These are phyloP conservation scores for Fusarium abutilonis DNA, from an alignment of 2,329 filamentous ascomycete species.

Conservation along the genomic window DNA sequence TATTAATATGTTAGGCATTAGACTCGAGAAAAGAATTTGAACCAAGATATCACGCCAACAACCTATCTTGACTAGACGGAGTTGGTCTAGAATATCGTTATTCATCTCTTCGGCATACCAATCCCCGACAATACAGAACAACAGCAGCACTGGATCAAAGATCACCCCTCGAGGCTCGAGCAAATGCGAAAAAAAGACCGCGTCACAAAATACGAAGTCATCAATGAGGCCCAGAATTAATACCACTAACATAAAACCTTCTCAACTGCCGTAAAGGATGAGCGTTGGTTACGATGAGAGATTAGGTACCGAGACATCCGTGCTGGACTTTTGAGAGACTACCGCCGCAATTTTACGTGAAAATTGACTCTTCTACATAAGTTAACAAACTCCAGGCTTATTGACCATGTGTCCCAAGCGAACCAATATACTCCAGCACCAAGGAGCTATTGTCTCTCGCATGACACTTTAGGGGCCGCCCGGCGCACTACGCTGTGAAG, in stretches of 20 bases:
- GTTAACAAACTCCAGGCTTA: neutral
- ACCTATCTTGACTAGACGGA: too few relatives aligned
- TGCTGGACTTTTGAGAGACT: neutral
- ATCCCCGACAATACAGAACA: too few relatives aligned
- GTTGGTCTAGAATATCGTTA: too few relatives aligned
- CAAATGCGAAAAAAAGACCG: neutral
- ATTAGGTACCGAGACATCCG: constrained; percentile 64
- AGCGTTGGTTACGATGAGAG: constrained; percentile 56
- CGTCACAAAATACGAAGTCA: neutral
- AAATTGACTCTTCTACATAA: neutral
- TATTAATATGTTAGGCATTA: too few relatives aligned
- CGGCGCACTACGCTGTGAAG: constrained; percentile 65
- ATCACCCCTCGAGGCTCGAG: neutral
- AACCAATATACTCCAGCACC: constrained; percentile 58
- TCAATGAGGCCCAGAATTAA: neutral
- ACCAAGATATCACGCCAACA: too few relatives aligned
- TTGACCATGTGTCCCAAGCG: constrained; percentile 33
- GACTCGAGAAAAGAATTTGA: too few relatives aligned
- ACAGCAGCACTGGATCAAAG: too few relatives aligned
- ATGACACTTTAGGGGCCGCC: constrained; percentile 70
- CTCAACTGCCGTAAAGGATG: constrained; percentile 62
- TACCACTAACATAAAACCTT: constrained; percentile 50
- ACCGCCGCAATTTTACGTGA: neutral
- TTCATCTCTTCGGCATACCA: too few relatives aligned
- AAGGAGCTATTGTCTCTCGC: constrained; percentile 57